Percentiles rank a stretch among this genome's conserved stretches.
phyloP scores from a whole-genome alignment of 768 basidiomycete species.

The Rhizopogon rudus region DNA sequence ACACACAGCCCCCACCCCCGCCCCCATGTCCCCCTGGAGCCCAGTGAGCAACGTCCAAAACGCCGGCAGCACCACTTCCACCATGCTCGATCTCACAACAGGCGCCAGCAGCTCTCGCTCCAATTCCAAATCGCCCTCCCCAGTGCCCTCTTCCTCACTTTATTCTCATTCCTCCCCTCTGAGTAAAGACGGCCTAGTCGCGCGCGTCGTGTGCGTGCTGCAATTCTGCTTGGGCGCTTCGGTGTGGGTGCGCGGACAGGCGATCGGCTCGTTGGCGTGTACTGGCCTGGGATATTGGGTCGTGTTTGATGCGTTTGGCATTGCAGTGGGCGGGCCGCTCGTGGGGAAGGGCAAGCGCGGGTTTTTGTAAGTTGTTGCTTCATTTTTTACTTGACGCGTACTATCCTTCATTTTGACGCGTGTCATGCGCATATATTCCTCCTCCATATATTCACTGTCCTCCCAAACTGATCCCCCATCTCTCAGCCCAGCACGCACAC shows the following conservation, averaged over 20 bases:
- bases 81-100: not conserved
- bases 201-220: conserved; percentile 10
- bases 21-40: conserved; percentile 65
- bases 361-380: conserved; percentile 58
- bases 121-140: conserved; percentile 17
- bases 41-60: conserved; percentile 19
- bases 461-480: not conserved
- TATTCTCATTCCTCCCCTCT: not conserved
- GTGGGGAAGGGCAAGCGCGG: conserved; percentile 25
- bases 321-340: conserved; percentile 37
- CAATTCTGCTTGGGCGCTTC: conserved; percentile 67
- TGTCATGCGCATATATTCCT: not conserved
- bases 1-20: conserved; percentile 57
- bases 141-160: not conserved
- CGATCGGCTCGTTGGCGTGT: conserved; percentile 77
- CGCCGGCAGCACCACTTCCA: not conserved
- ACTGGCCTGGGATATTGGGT: conserved; percentile 96
- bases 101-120: conserved; percentile 10
- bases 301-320: conserved; percentile 89
- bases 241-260: conserved; percentile 89
- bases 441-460: no score
- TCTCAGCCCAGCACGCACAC: conserved; percentile 56
- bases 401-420: not conserved
- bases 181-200: conserved; percentile 13
- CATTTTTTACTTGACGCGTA: not conserved